Evolutionary conservation across 148 eudicot genomes (phyloP).

Genomic region (Fagopyrum tataricum): DNA sequence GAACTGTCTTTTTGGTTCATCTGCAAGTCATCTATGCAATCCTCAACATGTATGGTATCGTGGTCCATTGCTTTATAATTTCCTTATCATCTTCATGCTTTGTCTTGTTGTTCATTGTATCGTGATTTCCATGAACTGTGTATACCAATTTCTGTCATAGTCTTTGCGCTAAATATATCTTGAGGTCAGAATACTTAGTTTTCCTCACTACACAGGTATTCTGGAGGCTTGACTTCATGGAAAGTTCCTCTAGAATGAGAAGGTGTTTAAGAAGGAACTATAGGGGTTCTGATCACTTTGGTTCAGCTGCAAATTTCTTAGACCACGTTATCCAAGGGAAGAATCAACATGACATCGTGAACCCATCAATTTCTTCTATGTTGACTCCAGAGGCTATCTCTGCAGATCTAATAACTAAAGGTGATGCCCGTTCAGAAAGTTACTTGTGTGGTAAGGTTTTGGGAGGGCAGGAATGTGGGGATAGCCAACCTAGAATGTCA

Average conservation of each 20-base stretch:
- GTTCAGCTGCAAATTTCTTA: conserved; percentile 86
- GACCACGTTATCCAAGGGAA: conserved; percentile 31
- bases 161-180: no score
- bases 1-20: conserved; percentile 85
- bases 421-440: conserved; percentile 47
- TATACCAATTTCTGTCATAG: no score
- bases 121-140: no score
- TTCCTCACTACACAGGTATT: conserved; percentile 42
- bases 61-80: conserved; percentile 2
- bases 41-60: conserved; percentile 50
- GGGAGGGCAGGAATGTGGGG: conserved; percentile 36
- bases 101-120: not conserved
- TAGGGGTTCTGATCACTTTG: conserved; percentile 71
- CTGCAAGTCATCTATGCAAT: conserved; percentile 44
- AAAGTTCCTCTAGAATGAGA: conserved; percentile 92
- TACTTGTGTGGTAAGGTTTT: conserved; percentile 33
- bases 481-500: conserved; percentile 37
- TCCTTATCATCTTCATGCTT: not conserved
- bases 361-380: conserved; percentile 63
- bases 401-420: conserved; percentile 57
- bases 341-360: conserved; percentile 33
- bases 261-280: conserved; percentile 71
- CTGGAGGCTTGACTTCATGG: conserved; percentile 90
- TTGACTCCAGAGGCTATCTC: conserved; percentile 80
- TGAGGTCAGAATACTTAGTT: not conserved